phyloP scores from a whole-genome alignment of 805 yeast species.

The Candida boleticola region DNA sequence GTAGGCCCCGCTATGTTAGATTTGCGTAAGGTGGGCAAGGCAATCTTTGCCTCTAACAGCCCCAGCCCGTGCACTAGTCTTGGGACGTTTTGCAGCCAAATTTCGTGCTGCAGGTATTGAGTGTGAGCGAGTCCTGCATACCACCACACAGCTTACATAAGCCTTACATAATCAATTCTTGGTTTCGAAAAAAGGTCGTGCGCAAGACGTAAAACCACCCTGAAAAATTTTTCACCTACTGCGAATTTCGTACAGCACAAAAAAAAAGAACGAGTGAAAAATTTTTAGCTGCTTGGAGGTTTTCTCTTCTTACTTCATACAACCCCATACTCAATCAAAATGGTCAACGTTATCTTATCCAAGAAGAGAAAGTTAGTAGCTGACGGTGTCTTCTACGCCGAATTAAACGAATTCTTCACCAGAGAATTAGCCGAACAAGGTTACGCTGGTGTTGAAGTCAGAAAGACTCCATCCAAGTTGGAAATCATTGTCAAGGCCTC shows the following conservation, averaged over 20 bases:
- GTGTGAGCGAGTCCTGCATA: too few relatives aligned
- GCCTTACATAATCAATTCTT: too few relatives aligned
- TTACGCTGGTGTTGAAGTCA: conserved; percentile 99
- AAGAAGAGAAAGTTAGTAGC: conserved; percentile 99
- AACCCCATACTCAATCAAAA: conserved; percentile 11
- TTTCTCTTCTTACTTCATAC: conserved; percentile 4
- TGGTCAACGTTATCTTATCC: conserved; percentile 60
- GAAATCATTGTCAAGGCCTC: conserved; percentile 99
- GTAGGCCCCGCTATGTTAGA: too few relatives aligned
- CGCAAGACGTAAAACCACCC: not conserved
- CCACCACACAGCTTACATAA: too few relatives aligned
- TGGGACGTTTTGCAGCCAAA: too few relatives aligned
- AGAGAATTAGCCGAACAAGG: conserved; percentile 99
- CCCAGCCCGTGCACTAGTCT: too few relatives aligned
- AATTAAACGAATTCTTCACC: conserved; percentile 99
- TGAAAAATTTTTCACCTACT: conserved; percentile 6
- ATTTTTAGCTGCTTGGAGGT: not conserved
- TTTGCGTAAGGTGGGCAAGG: too few relatives aligned
- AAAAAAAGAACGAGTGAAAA: not conserved
- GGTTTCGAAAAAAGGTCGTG: conserved; percentile 3
- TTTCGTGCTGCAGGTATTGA: too few relatives aligned
- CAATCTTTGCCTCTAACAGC: too few relatives aligned
- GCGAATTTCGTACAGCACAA: conserved; percentile 1
- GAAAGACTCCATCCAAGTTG: conserved; percentile 96
- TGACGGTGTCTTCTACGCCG: conserved; percentile 99